Evolutionary conservation across 768 basidiomycete species (phyloP), one percentile per base, ranked within the genome.

Genomic region (Mycena latifolia): DNA sequence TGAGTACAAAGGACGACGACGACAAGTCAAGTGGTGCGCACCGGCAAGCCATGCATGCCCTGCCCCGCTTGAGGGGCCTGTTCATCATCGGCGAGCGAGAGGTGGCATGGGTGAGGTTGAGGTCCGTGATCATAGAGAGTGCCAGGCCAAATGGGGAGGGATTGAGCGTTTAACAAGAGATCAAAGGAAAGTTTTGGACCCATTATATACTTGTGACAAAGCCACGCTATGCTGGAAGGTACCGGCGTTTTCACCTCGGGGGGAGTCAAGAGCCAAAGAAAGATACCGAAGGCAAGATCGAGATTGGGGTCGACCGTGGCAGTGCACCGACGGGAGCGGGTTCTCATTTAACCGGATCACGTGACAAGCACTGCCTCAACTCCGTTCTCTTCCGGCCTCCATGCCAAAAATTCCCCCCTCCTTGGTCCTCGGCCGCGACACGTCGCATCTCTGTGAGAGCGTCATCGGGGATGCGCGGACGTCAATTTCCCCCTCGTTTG

Each of bases 11-110:
- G 33, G 25, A 55, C n/a, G 61, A 48, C 56, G 25, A 37, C 25
- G 47, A n/a, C 17, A 12, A 43, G 28, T 55, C 39, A 39, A 43
- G 11, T 43, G 5, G 39, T 45, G 65, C 51, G 60, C 58, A 83
- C 85, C 85, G 79, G 80, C 85, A 87, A 60, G 82, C 85, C 77
- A 85, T 81, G 63, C 86, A 87, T 61, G 86, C 86, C 60, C 79
- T 82, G n/a, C 86, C 86, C 65, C 86, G 77, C 77, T 82, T 84
- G 71, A 87, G 73, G 14, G 86, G 85, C 72, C 79, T 83, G 20
- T n/a, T n/a, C n/a, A 80, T 67, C 67, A 70, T 41, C 69, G 71
- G 68, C 70, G 77, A 60, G 73, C 72, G n/a, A 74, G 70, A 59
- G 72, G 69, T 61, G 28, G 37, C 24, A 74, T 78, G 33, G 24